phyloP scores from a whole-genome alignment of 768 basidiomycete species.

The Collybia nuda region DNA sequence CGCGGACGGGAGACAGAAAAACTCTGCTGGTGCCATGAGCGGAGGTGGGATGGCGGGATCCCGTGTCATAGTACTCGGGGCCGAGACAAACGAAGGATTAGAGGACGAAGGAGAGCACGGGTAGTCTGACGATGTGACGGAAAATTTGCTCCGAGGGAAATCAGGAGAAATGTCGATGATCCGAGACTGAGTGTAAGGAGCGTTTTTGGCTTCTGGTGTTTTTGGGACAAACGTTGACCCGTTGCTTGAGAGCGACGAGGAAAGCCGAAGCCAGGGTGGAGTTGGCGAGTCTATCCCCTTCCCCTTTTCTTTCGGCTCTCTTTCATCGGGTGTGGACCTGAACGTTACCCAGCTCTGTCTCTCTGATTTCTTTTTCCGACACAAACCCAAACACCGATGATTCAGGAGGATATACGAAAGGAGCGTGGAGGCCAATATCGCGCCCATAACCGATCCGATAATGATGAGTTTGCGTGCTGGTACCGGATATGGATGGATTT shows the following conservation, averaged over 20 bases:
- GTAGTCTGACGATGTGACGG: slow-evolving; percentile 29
- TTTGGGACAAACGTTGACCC: slow-evolving; percentile 1
- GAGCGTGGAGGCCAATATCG: slow-evolving; percentile 13
- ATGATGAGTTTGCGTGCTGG: slow-evolving; percentile 12
- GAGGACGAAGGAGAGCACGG: slow-evolving; percentile 16
- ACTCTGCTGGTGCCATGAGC: slow-evolving; percentile 13
- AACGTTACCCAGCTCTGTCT: not conserved
- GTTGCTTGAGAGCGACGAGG: slow-evolving; percentile 8
- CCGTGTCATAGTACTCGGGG: not conserved
- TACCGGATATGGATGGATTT: not conserved
- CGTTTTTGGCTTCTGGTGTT: not conserved
- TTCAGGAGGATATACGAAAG: slow-evolving; percentile 10
- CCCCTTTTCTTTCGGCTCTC: slow-evolving; percentile 3
- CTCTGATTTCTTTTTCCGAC: slow-evolving; percentile 7
- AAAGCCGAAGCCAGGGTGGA: slow-evolving; percentile 1
- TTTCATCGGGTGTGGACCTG: slow-evolving; percentile 1
- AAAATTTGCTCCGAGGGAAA: slow-evolving; percentile 29
- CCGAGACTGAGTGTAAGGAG: not conserved
- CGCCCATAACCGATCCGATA: slow-evolving; percentile 13
- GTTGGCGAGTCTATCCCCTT: slow-evolving; percentile 8
- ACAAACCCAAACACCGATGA: slow-evolving; percentile 4
- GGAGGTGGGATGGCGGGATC: not conserved
- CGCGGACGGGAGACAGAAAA: slow-evolving; percentile 14
- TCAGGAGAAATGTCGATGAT: slow-evolving; percentile 25
- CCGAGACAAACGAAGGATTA: not conserved